Evolutionary conservation across 2,329 filamentous ascomycete genomes (phyloP).

Genomic region (Scortechinia acanthostroma): DNA sequence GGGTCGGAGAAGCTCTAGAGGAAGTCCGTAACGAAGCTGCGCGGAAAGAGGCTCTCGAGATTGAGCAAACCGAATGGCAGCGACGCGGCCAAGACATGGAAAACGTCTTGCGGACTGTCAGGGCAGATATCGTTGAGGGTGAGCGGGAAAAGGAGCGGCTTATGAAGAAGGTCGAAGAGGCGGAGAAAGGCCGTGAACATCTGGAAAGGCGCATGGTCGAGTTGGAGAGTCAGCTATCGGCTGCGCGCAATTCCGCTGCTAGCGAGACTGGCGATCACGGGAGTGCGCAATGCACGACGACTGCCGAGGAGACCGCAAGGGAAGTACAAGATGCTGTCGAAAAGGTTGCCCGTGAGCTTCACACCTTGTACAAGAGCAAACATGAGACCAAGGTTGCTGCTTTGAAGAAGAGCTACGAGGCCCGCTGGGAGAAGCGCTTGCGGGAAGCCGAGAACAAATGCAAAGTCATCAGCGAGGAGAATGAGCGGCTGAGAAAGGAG

Average conservation of each 20-base stretch:
- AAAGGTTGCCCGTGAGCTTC: conserved; percentile 60
- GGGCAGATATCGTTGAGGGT: not conserved
- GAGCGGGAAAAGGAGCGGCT: not conserved
- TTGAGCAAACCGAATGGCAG: conserved; percentile 26
- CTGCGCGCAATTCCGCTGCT: not conserved
- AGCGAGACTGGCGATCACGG: no score
- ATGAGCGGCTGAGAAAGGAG: conserved; percentile 23
- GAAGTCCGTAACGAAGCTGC: conserved; percentile 1
- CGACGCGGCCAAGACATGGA: conserved; percentile 19
- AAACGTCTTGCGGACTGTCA: conserved; percentile 27
- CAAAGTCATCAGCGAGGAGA: conserved; percentile 41
- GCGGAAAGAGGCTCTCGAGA: not conserved
- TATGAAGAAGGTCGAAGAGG: not conserved
- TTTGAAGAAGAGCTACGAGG: conserved; percentile 43
- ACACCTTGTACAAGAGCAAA: conserved; percentile 62
- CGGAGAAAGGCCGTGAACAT: not conserved
- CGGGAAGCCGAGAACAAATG: conserved; percentile 49
- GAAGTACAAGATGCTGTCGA: conserved; percentile 54
- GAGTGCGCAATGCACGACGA: not conserved
- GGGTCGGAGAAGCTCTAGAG: conserved; percentile 53
- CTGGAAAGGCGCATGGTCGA: not conserved
- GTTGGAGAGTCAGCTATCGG: not conserved
- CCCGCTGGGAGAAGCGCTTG: conserved; percentile 55
- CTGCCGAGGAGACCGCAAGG: not conserved
- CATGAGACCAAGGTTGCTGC: conserved; percentile 65